Conservation (phyloP, 345 rosid species). For the Aquilaria malaccensis region DNA sequence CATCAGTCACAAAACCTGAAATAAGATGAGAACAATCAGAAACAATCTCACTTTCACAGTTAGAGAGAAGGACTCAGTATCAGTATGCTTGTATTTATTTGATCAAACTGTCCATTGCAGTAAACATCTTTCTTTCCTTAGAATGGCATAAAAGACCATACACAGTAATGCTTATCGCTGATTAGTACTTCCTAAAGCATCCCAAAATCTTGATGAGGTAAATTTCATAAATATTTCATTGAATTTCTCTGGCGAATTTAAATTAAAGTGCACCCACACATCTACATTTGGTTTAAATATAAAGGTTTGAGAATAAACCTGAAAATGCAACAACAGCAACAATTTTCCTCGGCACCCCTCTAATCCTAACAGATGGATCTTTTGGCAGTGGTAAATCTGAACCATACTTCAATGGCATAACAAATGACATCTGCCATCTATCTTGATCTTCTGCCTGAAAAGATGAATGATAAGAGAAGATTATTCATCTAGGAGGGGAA, state of each 20-base stretch:
- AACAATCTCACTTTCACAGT: slow-evolving; percentile 1
- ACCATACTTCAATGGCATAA: slow-evolving; percentile 86
- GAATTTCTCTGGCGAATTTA: background rate
- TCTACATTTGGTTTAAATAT: background rate
- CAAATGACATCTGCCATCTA: slow-evolving; percentile 91
- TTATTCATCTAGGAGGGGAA: background rate
- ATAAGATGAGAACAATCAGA: slow-evolving; percentile 6
- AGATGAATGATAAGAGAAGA: slow-evolving; percentile 8
- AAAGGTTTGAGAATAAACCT: slow-evolving; percentile 32
- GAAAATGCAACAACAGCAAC: slow-evolving; percentile 82
- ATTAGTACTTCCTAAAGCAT: too few relatives aligned
- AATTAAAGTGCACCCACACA: background rate
- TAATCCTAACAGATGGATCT: slow-evolving; percentile 67
- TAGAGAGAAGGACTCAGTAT: too few relatives aligned
- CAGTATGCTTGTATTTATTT: too few relatives aligned
- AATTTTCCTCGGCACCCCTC: slow-evolving; percentile 57
- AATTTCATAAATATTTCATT: too few relatives aligned
- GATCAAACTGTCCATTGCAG: too few relatives aligned
- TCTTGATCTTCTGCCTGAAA: slow-evolving; percentile 46
- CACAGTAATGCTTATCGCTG: too few relatives aligned
- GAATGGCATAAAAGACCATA: too few relatives aligned
- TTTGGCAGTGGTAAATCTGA: slow-evolving; percentile 64
- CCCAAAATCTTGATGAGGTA: too few relatives aligned
- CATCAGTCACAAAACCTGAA: slow-evolving; percentile 78
- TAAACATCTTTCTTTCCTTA: too few relatives aligned